Conservation (phyloP, 495 filamentous ascomycete species). For the Amorphotheca resinae region DNA sequence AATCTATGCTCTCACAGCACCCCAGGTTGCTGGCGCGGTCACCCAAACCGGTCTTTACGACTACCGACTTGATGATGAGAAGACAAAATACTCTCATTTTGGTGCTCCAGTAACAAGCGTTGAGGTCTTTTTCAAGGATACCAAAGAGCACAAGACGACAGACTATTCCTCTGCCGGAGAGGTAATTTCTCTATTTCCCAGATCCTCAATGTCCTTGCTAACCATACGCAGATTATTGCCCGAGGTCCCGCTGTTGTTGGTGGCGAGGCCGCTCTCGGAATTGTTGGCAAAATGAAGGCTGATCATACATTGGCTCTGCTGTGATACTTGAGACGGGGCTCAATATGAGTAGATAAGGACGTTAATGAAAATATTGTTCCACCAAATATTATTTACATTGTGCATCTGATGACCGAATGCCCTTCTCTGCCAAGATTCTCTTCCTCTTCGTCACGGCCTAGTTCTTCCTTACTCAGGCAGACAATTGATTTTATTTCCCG, state of each 20-base stretch:
- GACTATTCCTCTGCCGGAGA: conserved; percentile 49
- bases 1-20: conserved; percentile 72
- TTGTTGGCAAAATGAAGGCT: conserved; percentile 39
- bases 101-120: conserved; percentile 68
- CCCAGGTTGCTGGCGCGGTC: conserved; percentile 73
- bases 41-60: conserved; percentile 78
- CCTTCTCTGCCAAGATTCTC: too few relatives aligned
- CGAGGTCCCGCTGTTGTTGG: conserved; percentile 56
- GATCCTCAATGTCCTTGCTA: conserved; percentile 5
- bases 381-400: too few relatives aligned
- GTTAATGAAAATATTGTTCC: too few relatives aligned
- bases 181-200: conserved; percentile 30
- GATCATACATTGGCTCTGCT: conserved; percentile 41
- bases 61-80: conserved; percentile 48
- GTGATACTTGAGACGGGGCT: conserved; percentile 1
- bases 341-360: too few relatives aligned
- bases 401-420: too few relatives aligned
- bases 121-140: conserved; percentile 61
- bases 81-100: conserved; percentile 51
- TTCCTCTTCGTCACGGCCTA: too few relatives aligned
- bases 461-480: too few relatives aligned
- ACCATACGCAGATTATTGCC: conserved; percentile 42
- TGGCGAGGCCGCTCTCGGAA: conserved; percentile 43
- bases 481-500: too few relatives aligned
- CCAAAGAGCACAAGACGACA: conserved; percentile 40